These are phyloP conservation scores for Ganoderma sp. DNA, from an alignment of 1,284 basidiomycete genomes.

Conservation along the genomic window DNA sequence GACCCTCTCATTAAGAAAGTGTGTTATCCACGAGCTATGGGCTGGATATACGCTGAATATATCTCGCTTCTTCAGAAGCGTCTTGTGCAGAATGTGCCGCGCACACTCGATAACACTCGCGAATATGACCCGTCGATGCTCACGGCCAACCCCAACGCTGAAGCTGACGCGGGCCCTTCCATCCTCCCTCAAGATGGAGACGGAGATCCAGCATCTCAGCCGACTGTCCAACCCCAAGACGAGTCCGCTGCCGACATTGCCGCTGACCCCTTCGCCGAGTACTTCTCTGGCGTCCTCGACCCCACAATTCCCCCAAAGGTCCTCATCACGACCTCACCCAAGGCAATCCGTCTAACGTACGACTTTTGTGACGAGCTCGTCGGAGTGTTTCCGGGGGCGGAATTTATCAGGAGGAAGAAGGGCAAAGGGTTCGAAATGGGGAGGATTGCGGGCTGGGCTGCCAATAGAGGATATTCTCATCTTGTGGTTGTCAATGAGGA, in stretches of 20 bases:
- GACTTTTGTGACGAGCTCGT: constrained; percentile 92
- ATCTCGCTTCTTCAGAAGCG: constrained; percentile 62
- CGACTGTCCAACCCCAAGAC: constrained; percentile 45
- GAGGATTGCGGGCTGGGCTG: constrained; percentile 93
- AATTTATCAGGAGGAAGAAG: constrained; percentile 90
- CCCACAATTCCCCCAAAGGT: constrained; percentile 80
- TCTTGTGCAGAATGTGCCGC: constrained; percentile 83
- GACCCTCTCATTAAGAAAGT: constrained; percentile 80
- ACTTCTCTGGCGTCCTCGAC: constrained; percentile 70
- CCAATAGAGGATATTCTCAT: constrained; percentile 86
- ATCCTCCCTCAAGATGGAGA: constrained; percentile 39
- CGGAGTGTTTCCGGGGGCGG: constrained; percentile 92
- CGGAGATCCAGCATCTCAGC: constrained; percentile 25
- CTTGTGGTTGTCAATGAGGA: constrained; percentile 96
- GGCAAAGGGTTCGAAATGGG: constrained; percentile 95
- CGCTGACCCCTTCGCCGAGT: constrained; percentile 74
- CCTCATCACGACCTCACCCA: constrained; percentile 89
- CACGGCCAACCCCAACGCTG: constrained; percentile 62
- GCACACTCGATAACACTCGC: constrained; percentile 93
- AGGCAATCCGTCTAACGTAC: constrained; percentile 83
- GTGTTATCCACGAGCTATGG: constrained; percentile 28
- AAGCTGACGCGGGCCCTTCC: constrained; percentile 42
- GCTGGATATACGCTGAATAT: background rate
- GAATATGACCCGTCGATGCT: constrained; percentile 88
- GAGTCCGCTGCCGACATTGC: constrained; percentile 73